Evolutionary conservation across 345 rosid species (phyloP), one percentile per base, ranked within the genome.

Genomic region (Turritis glabra): DNA sequence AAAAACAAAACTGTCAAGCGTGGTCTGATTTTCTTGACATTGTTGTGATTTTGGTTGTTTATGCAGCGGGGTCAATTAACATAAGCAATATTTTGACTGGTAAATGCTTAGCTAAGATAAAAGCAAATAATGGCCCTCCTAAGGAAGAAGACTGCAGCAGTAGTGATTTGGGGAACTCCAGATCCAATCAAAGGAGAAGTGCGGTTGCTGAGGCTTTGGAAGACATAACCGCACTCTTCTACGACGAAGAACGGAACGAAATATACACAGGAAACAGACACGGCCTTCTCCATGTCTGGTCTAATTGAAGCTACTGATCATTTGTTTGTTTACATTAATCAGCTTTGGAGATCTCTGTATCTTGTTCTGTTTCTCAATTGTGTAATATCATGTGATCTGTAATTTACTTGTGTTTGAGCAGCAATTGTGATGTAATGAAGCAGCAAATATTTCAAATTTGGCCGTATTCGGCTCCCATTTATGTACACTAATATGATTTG

Each of bases 1-100:
- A 14, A 3, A 52, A 40, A 14, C n/a, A n/a, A n/a, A n/a, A n/a
- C n/a, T n/a, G n/a, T n/a, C n/a, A n/a, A n/a, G n/a, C n/a, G n/a
- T 37, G 15, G 10, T 50, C 68, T 48, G 40, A 58, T 21, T 29
- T 43, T 56, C 17, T 43, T 44, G 1, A 53, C 7, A 10, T 68
- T 54, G 27, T 68, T 54, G 64, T 54, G 50, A 46, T 47, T 47
- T 48, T 25, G 30, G 41, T 51, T 62, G 46, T 8, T 27, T 17
- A 40, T 74, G 78, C 85, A 86, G 90, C 89, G 76, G 97, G 97
- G 0, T 91, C 98, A 11, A 91, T 94, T 72, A 91, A 94, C 72
- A 70, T 94, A 61, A 90, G 96, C 84, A 91, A 86, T 55, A 94
- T 94, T 77, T 79, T 90, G 88, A 91, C 93, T 2, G 97, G 98